These are phyloP conservation scores for Paramecium caudatum DNA, from an alignment of 73 alveolate genomes.

Conservation along the genomic window DNA sequence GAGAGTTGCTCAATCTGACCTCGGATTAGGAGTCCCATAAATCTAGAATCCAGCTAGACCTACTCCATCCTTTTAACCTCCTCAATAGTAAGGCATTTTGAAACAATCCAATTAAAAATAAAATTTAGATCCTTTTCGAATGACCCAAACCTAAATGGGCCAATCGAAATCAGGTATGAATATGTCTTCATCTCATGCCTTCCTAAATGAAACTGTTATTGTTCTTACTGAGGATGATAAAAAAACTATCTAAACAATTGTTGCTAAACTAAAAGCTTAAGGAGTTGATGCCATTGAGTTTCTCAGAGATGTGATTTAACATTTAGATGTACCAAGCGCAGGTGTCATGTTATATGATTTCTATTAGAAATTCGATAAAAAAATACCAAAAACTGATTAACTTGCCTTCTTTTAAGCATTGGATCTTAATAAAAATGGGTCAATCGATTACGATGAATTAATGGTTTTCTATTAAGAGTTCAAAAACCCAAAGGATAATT, in stretches of 20 bases:
- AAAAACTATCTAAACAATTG: background rate
- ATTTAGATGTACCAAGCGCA: constrained; percentile 41
- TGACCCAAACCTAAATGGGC: constrained; percentile 35
- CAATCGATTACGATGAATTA: constrained; percentile 75
- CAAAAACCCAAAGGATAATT: constrained; percentile 38
- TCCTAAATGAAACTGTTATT: constrained; percentile 13
- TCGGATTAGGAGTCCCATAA: constrained; percentile 15
- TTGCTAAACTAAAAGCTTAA: constrained; percentile 10
- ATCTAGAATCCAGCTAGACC: no score
- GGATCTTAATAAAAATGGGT: constrained; percentile 71
- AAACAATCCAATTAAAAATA: background rate
- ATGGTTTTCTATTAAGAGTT: constrained; percentile 64
- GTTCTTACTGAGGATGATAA: constrained; percentile 28
- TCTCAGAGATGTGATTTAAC: constrained; percentile 5
- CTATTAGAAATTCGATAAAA: constrained; percentile 44
- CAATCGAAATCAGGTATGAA: constrained; percentile 39
- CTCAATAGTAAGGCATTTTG: background rate
- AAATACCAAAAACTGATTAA: constrained; percentile 66
- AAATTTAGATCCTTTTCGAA: constrained; percentile 19
- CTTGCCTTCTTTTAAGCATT: constrained; percentile 65
- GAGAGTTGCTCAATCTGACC: constrained; percentile 37
- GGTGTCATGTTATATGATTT: constrained; percentile 49
- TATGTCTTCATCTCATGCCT: constrained; percentile 59
- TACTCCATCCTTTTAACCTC: no score
- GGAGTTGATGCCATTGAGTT: constrained; percentile 41